Conservation (phyloP, 108 stramenopile genomes). For the Fragilariopsis cylindrus region DNA sequence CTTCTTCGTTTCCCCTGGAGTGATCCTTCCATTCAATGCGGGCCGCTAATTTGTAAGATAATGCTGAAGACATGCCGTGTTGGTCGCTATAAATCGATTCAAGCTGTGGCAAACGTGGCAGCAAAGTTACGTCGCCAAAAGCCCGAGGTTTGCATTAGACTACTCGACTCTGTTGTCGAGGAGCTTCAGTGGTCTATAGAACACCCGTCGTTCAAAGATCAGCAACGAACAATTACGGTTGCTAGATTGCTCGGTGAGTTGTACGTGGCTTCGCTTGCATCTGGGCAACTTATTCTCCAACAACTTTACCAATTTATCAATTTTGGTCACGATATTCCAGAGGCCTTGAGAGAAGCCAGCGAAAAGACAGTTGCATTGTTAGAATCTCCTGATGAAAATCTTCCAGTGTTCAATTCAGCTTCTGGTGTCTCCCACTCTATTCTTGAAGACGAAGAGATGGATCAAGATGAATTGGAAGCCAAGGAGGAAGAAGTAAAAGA, state of each 20-base stretch:
- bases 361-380: constrained; percentile 30
- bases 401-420: constrained; percentile 43
- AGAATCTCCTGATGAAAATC: constrained; percentile 13
- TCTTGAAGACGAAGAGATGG: constrained; percentile 83
- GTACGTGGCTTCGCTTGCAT: constrained; percentile 68
- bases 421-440: constrained; percentile 65
- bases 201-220: constrained; percentile 78
- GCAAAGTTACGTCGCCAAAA: constrained; percentile 76
- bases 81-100: constrained; percentile 79
- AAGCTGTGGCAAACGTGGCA: constrained; percentile 79
- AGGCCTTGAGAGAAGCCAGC: constrained; percentile 62
- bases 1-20: constrained; percentile 90
- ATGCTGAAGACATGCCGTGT: constrained; percentile 89
- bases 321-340: constrained; percentile 90
- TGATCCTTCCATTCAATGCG: constrained; percentile 76
- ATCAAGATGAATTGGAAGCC: constrained; percentile 40
- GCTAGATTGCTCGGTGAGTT: constrained; percentile 88
- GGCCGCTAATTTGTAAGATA: constrained; percentile 64
- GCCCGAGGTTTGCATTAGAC: constrained; percentile 65
- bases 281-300: constrained; percentile 73
- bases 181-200: constrained; percentile 89
- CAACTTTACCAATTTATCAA: constrained; percentile 85
- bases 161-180: constrained; percentile 87
- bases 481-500: constrained; percentile 27
- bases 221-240: constrained; percentile 86